Conservation (phyloP, 352 stramenopile species). For the Phytopythium oedochilum region DNA sequence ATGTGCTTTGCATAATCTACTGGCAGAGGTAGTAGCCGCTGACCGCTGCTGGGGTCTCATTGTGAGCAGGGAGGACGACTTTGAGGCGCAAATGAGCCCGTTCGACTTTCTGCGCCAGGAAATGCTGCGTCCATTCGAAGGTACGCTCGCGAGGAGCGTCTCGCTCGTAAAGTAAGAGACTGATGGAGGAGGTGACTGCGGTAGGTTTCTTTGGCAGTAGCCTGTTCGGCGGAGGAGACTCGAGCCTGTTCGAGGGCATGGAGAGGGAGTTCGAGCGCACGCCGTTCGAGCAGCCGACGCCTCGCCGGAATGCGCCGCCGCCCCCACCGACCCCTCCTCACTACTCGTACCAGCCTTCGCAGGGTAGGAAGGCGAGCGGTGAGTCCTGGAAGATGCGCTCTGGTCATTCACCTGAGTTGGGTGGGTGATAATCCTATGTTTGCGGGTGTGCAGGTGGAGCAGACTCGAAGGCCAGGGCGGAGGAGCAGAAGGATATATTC, state of each 20-base stretch:
- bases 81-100: conserved; percentile 72
- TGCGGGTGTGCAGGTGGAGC: background rate
- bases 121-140: conserved; percentile 78
- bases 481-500: conserved; percentile 67
- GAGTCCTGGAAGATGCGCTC: background rate
- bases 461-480: conserved; percentile 24
- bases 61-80: conserved; percentile 47
- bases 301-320: conserved; percentile 34
- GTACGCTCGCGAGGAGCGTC: conserved; percentile 20
- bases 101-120: conserved; percentile 80
- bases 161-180: too few species aligned
- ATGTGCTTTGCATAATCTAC: conserved; percentile 1
- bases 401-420: too few species aligned
- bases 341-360: conserved; percentile 69
- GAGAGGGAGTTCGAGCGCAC: conserved; percentile 64
- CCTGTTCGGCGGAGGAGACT: conserved; percentile 25
- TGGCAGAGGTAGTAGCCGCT: too few species aligned
- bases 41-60: background rate
- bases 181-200: too few species aligned
- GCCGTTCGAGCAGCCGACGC: conserved; percentile 38
- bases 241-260: conserved; percentile 54
- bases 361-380: conserved; percentile 27
- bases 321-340: conserved; percentile 54
- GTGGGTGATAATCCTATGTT: too few species aligned
- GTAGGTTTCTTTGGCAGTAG: conserved; percentile 57